These are phyloP conservation scores for Grifola frondosa DNA, from an alignment of 1,284 basidiomycete genomes.

Conservation along the genomic window DNA sequence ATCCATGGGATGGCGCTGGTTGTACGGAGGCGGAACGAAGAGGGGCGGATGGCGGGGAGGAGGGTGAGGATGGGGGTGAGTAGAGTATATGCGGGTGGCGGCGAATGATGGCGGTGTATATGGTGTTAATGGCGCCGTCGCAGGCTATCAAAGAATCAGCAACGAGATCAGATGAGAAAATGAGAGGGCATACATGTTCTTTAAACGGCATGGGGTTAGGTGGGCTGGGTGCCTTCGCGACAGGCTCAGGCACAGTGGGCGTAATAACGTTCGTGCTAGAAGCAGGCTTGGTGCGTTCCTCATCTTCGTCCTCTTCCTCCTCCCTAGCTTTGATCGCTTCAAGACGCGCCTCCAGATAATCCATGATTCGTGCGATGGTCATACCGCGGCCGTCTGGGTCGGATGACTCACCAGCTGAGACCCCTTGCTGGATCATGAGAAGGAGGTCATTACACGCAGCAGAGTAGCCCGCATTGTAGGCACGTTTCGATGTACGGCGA, in stretches of 20 bases:
- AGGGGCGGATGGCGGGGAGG: slow-evolving; percentile 33
- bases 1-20: slow-evolving; percentile 6
- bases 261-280: slow-evolving; percentile 20
- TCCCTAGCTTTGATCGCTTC: slow-evolving; percentile 69
- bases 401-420: slow-evolving; percentile 52
- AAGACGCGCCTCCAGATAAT: slow-evolving; percentile 63
- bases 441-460: slow-evolving; percentile 75
- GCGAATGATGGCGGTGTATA: slow-evolving; percentile 29
- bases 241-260: slow-evolving; percentile 10
- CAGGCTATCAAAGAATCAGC: slow-evolving; percentile 14
- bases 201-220: slow-evolving; percentile 4
- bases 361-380: slow-evolving; percentile 74
- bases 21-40: slow-evolving; percentile 13
- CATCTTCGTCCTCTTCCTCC: slow-evolving; percentile 78
- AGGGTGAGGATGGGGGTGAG: slow-evolving; percentile 26
- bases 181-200: slow-evolving; percentile 10
- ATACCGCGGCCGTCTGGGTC: slow-evolving; percentile 41
- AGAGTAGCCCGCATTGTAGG: slow-evolving; percentile 75
- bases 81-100: slow-evolving; percentile 18
- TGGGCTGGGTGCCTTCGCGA: slow-evolving; percentile 11
- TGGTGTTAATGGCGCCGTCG: slow-evolving; percentile 14
- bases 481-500: slow-evolving; percentile 66
- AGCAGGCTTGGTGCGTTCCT: slow-evolving; percentile 40
- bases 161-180: slow-evolving; percentile 8
- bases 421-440: slow-evolving; percentile 76